Conservation (phyloP, 768 basidiomycete species). For the Vishniacozyma victoriae region DNA sequence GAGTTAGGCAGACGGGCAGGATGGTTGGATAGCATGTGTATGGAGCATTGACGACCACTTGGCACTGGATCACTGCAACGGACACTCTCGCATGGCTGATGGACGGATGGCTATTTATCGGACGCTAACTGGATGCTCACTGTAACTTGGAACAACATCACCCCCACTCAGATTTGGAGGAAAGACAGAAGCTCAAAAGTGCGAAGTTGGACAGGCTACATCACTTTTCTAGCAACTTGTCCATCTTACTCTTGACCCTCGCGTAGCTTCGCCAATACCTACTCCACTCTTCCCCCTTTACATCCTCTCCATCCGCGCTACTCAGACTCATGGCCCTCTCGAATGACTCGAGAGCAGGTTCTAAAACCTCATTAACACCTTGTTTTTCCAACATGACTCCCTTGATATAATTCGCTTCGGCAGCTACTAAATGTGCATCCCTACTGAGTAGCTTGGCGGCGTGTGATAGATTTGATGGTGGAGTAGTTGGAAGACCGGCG, state of each 20-base stretch:
- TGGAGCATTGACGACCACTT: conserved; percentile 2
- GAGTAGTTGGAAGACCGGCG: conserved; percentile 3
- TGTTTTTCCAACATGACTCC: conserved; percentile 26
- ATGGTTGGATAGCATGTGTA: conserved; percentile 3
- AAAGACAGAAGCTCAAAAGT: background rate
- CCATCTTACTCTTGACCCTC: conserved; percentile 33
- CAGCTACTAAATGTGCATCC: conserved; percentile 32
- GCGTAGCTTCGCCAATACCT: conserved; percentile 39
- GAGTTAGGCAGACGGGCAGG: background rate
- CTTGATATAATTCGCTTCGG: conserved; percentile 30
- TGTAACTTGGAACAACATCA: too few species aligned
- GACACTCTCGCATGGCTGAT: background rate
- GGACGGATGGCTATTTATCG: background rate
- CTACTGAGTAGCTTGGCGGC: conserved; percentile 23
- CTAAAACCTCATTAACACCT: conserved; percentile 14
- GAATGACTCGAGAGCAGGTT: conserved; percentile 33
- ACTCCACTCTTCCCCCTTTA: conserved; percentile 24
- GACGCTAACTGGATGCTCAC: too few species aligned
- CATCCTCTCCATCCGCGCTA: conserved; percentile 23
- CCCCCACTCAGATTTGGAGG: background rate
- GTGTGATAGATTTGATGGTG: conserved; percentile 9
- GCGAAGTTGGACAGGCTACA: conserved; percentile 1
- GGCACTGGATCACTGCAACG: background rate
- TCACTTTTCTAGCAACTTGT: conserved; percentile 11
- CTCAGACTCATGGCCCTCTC: conserved; percentile 35